Percentiles rank a stretch among this genome's conserved stretches.
Conservation (phyloP, 805 yeast species). For the Metschnikowia baotianmanensis region DNA sequence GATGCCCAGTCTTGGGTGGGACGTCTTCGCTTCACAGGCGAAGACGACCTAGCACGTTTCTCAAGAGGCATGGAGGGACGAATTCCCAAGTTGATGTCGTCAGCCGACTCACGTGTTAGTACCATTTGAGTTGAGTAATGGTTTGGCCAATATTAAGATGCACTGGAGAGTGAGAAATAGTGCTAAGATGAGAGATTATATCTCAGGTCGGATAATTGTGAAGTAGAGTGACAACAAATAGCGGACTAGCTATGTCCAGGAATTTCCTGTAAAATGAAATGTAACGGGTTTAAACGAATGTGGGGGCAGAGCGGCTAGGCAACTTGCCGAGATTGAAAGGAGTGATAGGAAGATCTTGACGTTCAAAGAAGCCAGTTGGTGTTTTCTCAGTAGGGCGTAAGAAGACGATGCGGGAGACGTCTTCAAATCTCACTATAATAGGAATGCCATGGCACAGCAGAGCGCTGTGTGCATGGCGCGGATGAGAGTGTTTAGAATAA, state of each 20-base stretch:
- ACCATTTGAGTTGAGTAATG: constrained; percentile 2
- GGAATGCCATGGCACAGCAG: background rate
- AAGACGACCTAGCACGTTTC: constrained; percentile 33
- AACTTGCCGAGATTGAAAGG: too few relatives aligned
- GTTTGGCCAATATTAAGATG: background rate
- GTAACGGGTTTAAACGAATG: too few relatives aligned
- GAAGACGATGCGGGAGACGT: too few relatives aligned
- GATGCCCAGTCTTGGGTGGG: constrained; percentile 23
- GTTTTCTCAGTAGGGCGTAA: too few relatives aligned
- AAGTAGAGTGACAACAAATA: background rate
- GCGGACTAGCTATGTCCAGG: too few relatives aligned
- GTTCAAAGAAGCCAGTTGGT: too few relatives aligned
- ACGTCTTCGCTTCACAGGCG: constrained; percentile 33
- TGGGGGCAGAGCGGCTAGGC: too few relatives aligned
- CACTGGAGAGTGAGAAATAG: background rate
- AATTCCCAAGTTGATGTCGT: constrained; percentile 9
- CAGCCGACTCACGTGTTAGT: constrained; percentile 5
- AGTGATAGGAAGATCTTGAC: too few relatives aligned
- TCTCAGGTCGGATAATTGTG: background rate
- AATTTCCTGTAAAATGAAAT: too few relatives aligned
- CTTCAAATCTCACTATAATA: too few relatives aligned
- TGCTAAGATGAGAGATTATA: background rate
- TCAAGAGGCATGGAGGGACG: constrained; percentile 9
- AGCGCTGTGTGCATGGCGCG: constrained; percentile 2
- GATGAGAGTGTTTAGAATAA: constrained; percentile 5